Conservation (phyloP, 2,329 filamentous ascomycete species). For the Scedosporium apiospermum region DNA sequence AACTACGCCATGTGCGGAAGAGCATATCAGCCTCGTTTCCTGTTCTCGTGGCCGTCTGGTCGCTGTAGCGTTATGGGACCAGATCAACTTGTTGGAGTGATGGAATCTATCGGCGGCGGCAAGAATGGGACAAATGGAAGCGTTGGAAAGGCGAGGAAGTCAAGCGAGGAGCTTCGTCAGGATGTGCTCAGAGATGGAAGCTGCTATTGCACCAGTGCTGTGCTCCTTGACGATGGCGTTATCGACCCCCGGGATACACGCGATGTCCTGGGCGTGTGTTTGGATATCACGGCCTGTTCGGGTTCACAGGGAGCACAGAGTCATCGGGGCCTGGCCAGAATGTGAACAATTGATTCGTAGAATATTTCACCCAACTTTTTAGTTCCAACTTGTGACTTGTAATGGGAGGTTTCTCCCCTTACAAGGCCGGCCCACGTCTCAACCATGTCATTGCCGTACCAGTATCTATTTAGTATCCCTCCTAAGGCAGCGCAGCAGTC, state of each 20-base stretch:
- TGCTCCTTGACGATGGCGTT: slow-evolving; percentile 20
- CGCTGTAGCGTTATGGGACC: slow-evolving; percentile 16
- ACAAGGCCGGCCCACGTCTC: no score
- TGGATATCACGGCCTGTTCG: slow-evolving; percentile 20
- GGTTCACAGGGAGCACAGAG: not conserved
- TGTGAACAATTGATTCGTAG: not conserved
- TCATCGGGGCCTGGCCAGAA: not conserved
- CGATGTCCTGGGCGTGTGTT: slow-evolving; percentile 17
- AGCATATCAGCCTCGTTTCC: slow-evolving; percentile 28
- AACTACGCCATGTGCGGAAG: slow-evolving; percentile 38
- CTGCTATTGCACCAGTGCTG: slow-evolving; percentile 13
- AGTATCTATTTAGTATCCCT: no score
- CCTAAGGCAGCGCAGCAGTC: no score
- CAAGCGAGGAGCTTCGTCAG: slow-evolving; percentile 9
- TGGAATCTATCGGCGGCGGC: slow-evolving; percentile 14
- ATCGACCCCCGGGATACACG: slow-evolving; percentile 17
- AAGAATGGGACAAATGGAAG: not conserved
- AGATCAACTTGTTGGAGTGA: slow-evolving; percentile 16
- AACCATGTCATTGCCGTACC: no score
- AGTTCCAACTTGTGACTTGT: not conserved
- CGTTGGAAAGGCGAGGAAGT: slow-evolving; percentile 12
- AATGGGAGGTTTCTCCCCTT: no score
- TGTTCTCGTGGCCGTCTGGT: slow-evolving; percentile 22
- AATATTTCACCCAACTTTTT: not conserved
- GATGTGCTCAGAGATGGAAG: slow-evolving; percentile 14